Base-by-base conservation (phyloP, 106 monocot genomes). In the Allium sativum region DNA sequence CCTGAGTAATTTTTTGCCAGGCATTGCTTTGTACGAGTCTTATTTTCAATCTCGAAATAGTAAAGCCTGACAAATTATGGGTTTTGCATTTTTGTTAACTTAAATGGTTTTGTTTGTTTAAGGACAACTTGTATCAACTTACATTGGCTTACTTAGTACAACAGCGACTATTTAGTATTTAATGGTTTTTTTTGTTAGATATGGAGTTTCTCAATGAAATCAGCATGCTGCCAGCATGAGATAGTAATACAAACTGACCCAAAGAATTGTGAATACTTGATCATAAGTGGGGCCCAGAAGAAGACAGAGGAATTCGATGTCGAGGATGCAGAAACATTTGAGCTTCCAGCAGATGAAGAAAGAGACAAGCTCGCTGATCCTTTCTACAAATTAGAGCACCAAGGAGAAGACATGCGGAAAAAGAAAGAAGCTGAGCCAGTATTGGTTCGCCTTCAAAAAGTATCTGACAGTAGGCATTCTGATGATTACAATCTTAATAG, bases 171-270 rank as follows among this genome's bases (percentile, higher is more conserved):
- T n/a, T n/a, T n/a, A n/a, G n/a, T n/a, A n/a, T n/a, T 47, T 2
- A 0, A 53, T 46, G 52, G 56, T 63, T 74, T 44, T 62, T 45
- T 71, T 64, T 12, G 11, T 68, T 68, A 96, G 90, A 84, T 98
- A 98, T 98, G 90, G 96, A 91, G 87, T 58, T 98, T 98, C 73
- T 74, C 84, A 6, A 98, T 98, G 96, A 98, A 98, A 58, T 79
- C 96, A 54, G 91, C 91, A 44, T 98, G 96, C 70, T 98, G 91
- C 71, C 77, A 67, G 65, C 84, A 98, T 55, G 87, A 84, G 64
- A 91, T 98, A 57, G 84, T 84, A 31, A 82, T 98, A 57, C 87
- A 98, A 31, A 98, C 96, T 21, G 96, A 98, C 67, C 91, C 96
- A 59, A 91, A 98, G 64, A 91, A 91, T 60, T 84, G 83, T 21